Evolutionary conservation across 139 green algal genomes (phyloP), one percentile per base, ranked within the genome.

Genomic region (Gonium pectorale): DNA sequence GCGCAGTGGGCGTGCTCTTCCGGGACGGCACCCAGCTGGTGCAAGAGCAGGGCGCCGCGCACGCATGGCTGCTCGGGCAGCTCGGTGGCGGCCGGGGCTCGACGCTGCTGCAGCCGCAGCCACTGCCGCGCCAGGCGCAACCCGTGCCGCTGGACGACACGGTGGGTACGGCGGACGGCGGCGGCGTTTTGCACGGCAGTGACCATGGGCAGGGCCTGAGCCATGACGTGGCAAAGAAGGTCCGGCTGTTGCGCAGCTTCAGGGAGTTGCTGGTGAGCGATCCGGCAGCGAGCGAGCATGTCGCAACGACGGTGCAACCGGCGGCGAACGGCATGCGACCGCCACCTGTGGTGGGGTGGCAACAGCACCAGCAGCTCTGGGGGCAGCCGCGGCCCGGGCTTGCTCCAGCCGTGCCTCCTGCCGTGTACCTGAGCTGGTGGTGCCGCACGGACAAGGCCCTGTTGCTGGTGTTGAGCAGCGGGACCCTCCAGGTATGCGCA

Each of bases 151-250:
- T 72, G 73, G 17, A 43, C 9, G 49, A 46, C 17, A 37, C 35
- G 21, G 6, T 24, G 56, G 56, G 15, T 64, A 41, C 7, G 21
- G 62, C 62, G 7, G 62, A 11, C n/a, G 62, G 8, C 29, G 62
- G n/a, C 5, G n/a, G n/a, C n/a, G 64, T 22, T 27, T 64, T n/a
- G n/a, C n/a, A n/a, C n/a, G n/a, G n/a, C n/a, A n/a, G n/a, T n/a
- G n/a, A n/a, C n/a, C 56, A 29, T 15, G 56, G 19, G 64, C 33
- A 3, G 15, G 17, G 44, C 46, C 46, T 79, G n/a, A 46, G 33
- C 46, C 79, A 77, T 49, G 79, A 85, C 44, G n/a, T 68, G n/a
- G 17, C 22, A 17, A 85, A 85, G 79, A 85, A 85, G 64, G 46
- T 85, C 5, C 54, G 54, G 60, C 64, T 85, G 44, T 33, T 85